Evolutionary conservation across 768 basidiomycete genomes (phyloP).

Genomic region (Chalciporus piperatus): DNA sequence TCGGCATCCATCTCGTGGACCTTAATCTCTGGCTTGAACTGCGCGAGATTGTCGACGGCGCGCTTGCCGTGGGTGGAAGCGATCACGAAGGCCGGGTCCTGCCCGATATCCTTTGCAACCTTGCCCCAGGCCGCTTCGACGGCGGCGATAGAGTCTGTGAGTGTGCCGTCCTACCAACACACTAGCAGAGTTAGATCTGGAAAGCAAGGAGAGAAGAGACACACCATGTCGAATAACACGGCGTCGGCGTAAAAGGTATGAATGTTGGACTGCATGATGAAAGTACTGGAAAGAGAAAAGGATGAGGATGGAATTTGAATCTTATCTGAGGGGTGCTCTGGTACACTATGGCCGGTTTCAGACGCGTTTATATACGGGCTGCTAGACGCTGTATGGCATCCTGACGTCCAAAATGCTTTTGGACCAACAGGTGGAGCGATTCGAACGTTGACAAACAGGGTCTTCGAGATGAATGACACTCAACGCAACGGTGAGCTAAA

Average conservation of each 20-base stretch:
- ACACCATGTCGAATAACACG: conserved; percentile 67
- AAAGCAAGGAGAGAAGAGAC: conserved; percentile 13
- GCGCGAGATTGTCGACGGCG: conserved; percentile 68
- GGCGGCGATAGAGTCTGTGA: conserved; percentile 71
- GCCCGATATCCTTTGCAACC: conserved; percentile 66
- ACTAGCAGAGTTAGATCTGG: conserved; percentile 25
- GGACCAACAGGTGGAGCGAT: background rate
- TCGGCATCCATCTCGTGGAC: conserved; percentile 55
- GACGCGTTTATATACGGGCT: conserved; percentile 22
- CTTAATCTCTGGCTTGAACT: conserved; percentile 57
- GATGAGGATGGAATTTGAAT: conserved; percentile 6
- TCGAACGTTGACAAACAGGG: no score
- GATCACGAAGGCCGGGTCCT: conserved; percentile 65
- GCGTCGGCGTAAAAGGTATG: conserved; percentile 51
- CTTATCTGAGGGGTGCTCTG: conserved; percentile 6
- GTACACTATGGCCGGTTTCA: background rate
- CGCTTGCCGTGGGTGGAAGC: conserved; percentile 78
- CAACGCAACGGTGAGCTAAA: background rate
- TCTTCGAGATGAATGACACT: conserved; percentile 8
- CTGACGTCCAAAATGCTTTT: conserved; percentile 26
- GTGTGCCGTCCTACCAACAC: conserved; percentile 56
- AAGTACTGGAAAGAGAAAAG: background rate
- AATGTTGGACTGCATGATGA: conserved; percentile 23
- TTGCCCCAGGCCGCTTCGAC: conserved; percentile 77
- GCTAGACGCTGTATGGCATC: conserved; percentile 1